Base-by-base conservation (phyloP, 345 rosid species). In the Euphorbia lathyris region DNA sequence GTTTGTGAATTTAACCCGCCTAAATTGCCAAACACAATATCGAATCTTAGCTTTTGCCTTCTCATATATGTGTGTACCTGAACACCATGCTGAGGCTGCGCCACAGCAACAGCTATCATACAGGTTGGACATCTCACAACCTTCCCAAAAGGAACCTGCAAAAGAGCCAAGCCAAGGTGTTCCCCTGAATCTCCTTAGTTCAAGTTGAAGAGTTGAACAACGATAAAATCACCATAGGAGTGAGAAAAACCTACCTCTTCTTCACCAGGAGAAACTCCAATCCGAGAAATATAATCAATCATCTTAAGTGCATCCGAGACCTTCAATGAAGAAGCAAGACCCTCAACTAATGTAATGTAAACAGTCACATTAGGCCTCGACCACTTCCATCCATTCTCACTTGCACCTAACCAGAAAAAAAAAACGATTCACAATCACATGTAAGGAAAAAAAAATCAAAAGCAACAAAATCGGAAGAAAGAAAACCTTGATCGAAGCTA, bases 71-170 rank as follows among this genome's bases (percentile, higher is more conserved):
- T 16, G 11, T 53, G 50, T 79, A 92, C 99, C 90, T 95, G 99
- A 80, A 85, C 71, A 67, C 97, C 99, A 75, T 84, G 84, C 70
- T 87, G 99, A 4, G 99, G 97, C 69, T 95, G 97, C 29, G 94
- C 91, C 74, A 90, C 96, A 29, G 84, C 91, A 61, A 92, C 83
- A 72, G 96, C 97, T 74, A 92, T 68, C 83, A 72, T 69, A 80
- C 99, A 92, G 63, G 79, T 83, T 9, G 97, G 99, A 78, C 99
- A 95, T 73, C 87, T 86, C 67, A 95, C 92, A 70, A 95, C 90
- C 84, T 86, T 88, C 60, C 99, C 99, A 76, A 95, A 92, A 13
- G 97, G 97, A 62, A 95, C 97, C 99, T 95, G 76, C 36, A 70
- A 67, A 55, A 58, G 17, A n/a, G n/a, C n/a, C 38, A 7, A 16